phyloP scores from a whole-genome alignment of 768 basidiomycete genomes.

The Tricholoma flavovirens region DNA sequence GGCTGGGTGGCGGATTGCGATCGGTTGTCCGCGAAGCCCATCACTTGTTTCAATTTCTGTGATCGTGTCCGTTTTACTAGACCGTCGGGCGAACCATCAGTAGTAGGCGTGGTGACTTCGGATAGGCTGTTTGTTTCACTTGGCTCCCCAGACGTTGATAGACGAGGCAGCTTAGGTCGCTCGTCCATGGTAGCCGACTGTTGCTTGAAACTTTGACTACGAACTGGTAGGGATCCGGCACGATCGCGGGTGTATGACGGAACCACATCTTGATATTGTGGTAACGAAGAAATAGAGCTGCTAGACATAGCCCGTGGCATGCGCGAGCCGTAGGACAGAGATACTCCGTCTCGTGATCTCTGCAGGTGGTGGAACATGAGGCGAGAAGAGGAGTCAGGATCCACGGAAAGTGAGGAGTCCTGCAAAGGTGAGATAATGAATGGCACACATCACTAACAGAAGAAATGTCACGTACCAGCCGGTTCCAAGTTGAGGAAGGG shows the following conservation, averaged over 20 bases:
- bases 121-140: neutral
- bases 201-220: conserved; percentile 27
- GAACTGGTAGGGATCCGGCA: conserved; percentile 20
- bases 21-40: conserved; percentile 35
- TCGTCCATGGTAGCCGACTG: conserved; percentile 31
- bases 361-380: conserved; percentile 7
- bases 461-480: neutral
- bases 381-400: conserved; percentile 8
- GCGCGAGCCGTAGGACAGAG: conserved; percentile 11
- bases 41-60: conserved; percentile 33
- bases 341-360: neutral
- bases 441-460: neutral
- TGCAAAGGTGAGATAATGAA: neutral
- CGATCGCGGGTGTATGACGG: conserved; percentile 15
- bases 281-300: conserved; percentile 29
- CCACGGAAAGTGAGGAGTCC: neutral
- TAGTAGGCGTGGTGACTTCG: conserved; percentile 3
- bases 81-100: conserved; percentile 9
- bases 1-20: conserved; percentile 33
- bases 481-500: conserved; percentile 5
- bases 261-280: conserved; percentile 13
- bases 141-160: conserved; percentile 4
- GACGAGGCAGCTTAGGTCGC: conserved; percentile 22
- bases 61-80: conserved; percentile 18
- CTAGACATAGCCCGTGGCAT: conserved; percentile 19